Conservation (phyloP, 2,329 filamentous ascomycete species). For the Daldinia sp. region DNA sequence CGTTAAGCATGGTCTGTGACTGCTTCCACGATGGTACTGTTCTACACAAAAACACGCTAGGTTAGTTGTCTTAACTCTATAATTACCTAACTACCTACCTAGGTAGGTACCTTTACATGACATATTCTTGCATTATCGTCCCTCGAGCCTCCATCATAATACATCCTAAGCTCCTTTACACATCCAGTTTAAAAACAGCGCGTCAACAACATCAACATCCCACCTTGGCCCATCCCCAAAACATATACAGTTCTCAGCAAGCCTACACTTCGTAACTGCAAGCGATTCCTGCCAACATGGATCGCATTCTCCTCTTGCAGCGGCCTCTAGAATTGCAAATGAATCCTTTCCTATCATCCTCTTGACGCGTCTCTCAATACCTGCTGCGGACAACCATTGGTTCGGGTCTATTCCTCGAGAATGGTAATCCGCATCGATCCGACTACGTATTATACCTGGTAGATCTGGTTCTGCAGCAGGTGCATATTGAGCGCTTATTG, state of each 20-base stretch:
- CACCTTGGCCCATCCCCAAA: slow-evolving; percentile 41
- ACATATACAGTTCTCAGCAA: slow-evolving; percentile 36
- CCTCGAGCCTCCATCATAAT: neutral
- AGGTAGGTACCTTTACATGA: too few relatives aligned
- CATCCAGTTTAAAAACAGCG: slow-evolving; percentile 33
- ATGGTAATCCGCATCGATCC: slow-evolving; percentile 29
- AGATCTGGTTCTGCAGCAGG: slow-evolving; percentile 33
- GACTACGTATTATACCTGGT: slow-evolving; percentile 16
- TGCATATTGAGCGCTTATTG: slow-evolving; percentile 18
- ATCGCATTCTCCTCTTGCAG: neutral
- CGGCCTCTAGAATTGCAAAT: neutral
- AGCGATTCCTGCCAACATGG: neutral
- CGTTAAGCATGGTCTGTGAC: too few relatives aligned
- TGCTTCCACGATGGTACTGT: too few relatives aligned
- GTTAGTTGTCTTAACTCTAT: too few relatives aligned
- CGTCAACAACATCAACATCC: slow-evolving; percentile 36
- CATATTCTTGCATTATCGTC: neutral
- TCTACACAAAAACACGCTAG: too few relatives aligned
- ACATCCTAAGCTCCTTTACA: neutral
- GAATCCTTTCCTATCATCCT: neutral
- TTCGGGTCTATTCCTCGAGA: slow-evolving; percentile 31
- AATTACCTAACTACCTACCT: too few relatives aligned
- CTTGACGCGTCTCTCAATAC: slow-evolving; percentile 29
- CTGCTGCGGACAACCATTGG: slow-evolving; percentile 28
- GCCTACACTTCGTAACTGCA: slow-evolving; percentile 27